phyloP scores from a whole-genome alignment of 1,139 yeast species.

The Kodamaea ohmeri region DNA sequence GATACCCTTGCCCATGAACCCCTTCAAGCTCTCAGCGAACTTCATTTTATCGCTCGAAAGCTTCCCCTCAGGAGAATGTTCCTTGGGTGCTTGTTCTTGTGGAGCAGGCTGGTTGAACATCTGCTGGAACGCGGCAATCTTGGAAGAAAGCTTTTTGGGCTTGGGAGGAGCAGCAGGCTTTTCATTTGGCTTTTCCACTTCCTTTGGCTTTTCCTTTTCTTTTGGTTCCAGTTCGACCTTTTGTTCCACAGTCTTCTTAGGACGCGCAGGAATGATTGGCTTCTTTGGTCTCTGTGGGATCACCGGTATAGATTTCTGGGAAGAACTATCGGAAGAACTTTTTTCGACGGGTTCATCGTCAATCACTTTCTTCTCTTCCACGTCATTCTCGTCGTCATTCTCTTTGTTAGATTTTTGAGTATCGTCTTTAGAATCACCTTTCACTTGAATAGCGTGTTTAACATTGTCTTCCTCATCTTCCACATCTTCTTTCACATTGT shows the following conservation, averaged over 20 bases:
- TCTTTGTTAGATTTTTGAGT: background rate
- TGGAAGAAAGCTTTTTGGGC: slow-evolving; percentile 74
- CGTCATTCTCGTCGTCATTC: background rate
- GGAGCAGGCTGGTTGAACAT: slow-evolving; percentile 48
- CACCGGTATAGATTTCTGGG: background rate
- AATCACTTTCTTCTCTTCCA: background rate
- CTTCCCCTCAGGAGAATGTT: slow-evolving; percentile 13
- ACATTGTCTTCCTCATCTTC: background rate
- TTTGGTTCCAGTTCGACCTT: background rate
- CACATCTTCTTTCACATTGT: background rate
- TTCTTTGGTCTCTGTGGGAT: slow-evolving; percentile 8
- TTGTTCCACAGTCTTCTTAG: slow-evolving; percentile 1
- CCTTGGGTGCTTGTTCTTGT: slow-evolving; percentile 12
- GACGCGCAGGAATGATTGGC: slow-evolving; percentile 11
- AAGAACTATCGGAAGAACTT: background rate
- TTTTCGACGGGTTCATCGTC: background rate
- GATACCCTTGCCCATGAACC: slow-evolving; percentile 52
- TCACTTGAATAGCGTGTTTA: background rate
- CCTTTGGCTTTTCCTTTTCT: background rate
- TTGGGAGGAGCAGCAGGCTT: slow-evolving; percentile 45
- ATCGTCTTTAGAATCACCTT: background rate
- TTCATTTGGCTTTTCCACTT: slow-evolving; percentile 6
- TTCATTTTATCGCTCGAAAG: slow-evolving; percentile 37
- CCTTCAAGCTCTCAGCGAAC: slow-evolving; percentile 56
- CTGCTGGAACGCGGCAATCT: slow-evolving; percentile 77